Evolutionary conservation across 2,329 filamentous ascomycete species (phyloP).

Genomic region (Tolypocladium guangdongense): DNA sequence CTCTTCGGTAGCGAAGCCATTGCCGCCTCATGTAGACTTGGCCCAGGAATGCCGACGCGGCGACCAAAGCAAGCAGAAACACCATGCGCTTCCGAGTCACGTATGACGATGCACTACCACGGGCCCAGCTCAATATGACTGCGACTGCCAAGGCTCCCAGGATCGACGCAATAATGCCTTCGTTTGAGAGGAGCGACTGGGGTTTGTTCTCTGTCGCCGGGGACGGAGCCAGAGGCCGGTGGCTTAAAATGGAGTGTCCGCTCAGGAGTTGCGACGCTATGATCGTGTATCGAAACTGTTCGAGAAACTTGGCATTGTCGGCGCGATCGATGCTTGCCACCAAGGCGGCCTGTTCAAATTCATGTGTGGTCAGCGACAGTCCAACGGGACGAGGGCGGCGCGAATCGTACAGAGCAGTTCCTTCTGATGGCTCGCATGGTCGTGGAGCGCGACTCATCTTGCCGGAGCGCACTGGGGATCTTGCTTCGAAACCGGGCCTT

Average conservation of each 20-base stretch:
- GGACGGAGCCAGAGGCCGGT: constrained; percentile 14
- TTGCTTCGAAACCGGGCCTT: constrained; percentile 42
- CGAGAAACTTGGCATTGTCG: constrained; percentile 77
- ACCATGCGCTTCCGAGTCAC: constrained; percentile 46
- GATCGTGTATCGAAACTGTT: constrained; percentile 87
- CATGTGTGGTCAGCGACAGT: background rate
- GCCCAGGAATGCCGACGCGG: constrained; percentile 42
- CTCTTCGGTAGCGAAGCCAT: constrained; percentile 69
- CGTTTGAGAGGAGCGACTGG: constrained; percentile 26
- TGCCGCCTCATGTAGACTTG: constrained; percentile 68
- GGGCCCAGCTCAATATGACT: constrained; percentile 63
- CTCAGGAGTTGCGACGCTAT: constrained; percentile 83
- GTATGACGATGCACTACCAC: constrained; percentile 36
- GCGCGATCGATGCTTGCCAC: constrained; percentile 62
- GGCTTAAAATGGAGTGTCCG: constrained; percentile 45
- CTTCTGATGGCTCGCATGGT: constrained; percentile 34
- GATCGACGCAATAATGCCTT: constrained; percentile 37
- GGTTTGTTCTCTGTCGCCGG: constrained; percentile 7
- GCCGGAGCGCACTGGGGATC: constrained; percentile 29
- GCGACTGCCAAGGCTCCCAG: constrained; percentile 51
- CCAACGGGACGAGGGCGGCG: background rate
- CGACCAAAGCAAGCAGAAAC: constrained; percentile 36
- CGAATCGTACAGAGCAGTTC: constrained; percentile 37
- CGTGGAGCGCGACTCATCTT: constrained; percentile 26
- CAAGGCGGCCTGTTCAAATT: constrained; percentile 45